A percentile compares a stretch with the other conserved stretches of the same genome.
Conservation (phyloP, 2,329 filamentous ascomycete species). For the Talaromyces islandicus region DNA sequence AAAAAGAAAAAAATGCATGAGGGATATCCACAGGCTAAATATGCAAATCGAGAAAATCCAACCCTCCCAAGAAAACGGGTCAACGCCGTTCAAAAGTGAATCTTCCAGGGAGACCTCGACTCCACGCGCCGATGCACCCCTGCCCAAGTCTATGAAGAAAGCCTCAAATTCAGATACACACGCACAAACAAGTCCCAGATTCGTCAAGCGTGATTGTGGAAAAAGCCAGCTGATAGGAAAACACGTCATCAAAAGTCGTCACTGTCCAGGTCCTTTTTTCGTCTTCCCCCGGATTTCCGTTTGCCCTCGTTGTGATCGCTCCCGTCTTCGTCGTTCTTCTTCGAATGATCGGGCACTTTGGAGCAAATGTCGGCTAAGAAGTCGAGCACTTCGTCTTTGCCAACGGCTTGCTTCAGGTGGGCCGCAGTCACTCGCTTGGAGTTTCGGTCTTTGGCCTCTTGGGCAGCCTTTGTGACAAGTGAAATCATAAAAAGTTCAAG, state of each 20-base stretch:
- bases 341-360: constrained; percentile 66
- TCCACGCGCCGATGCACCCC: not conserved
- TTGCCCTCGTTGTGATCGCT: constrained; percentile 32
- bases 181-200: not conserved
- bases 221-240: not conserved
- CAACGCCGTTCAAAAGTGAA: not conserved
- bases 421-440: constrained; percentile 84
- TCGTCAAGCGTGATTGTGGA: not conserved
- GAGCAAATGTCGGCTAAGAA: constrained; percentile 86
- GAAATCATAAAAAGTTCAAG: constrained; percentile 97
- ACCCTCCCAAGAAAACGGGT: not conserved
- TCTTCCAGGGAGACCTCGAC: not conserved
- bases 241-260: constrained; percentile 10
- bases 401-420: constrained; percentile 87
- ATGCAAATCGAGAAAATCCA: not conserved
- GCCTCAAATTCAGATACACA: not conserved
- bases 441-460: constrained; percentile 72
- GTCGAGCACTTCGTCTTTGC: constrained; percentile 86
- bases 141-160: not conserved
- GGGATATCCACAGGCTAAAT: constrained; percentile 1
- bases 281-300: constrained; percentile 39
- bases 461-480: constrained; percentile 80
- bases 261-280: constrained; percentile 44
- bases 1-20: not conserved
- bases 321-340: constrained; percentile 39